Percentiles rank a stretch among this genome's conserved stretches.
Evolutionary conservation across 345 rosid species (phyloP).

Genomic region (Sisymbrium altissimum): DNA sequence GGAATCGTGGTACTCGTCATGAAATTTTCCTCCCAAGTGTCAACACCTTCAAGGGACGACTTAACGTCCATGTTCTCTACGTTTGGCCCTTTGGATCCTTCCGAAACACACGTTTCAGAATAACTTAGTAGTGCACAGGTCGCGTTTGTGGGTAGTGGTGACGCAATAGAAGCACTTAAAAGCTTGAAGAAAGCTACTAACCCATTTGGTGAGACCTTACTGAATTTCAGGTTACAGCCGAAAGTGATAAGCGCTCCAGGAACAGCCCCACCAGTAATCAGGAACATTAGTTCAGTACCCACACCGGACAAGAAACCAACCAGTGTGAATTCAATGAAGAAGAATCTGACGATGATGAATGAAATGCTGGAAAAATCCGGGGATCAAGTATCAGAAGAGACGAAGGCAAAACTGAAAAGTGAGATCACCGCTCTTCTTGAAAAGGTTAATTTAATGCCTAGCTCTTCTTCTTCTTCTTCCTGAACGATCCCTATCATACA

Average conservation of each 20-base stretch:
- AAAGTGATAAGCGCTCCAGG: conserved; percentile 18
- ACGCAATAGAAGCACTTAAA: conserved; percentile 54
- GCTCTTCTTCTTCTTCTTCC: conserved; percentile 41
- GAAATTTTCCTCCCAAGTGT: conserved; percentile 47
- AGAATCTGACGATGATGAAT: conserved; percentile 84
- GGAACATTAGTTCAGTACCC: conserved; percentile 29
- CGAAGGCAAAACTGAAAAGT: conserved; percentile 57
- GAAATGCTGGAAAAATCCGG: conserved; percentile 77
- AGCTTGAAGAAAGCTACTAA: conserved; percentile 51
- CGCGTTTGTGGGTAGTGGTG: conserved; percentile 44
- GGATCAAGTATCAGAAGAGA: conserved; percentile 68
- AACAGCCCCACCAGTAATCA: conserved; percentile 12
- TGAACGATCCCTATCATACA: not conserved
- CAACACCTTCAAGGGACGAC: conserved; percentile 62
- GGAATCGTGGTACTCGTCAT: conserved; percentile 56
- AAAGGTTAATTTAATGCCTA: conserved; percentile 63
- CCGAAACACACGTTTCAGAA: conserved; percentile 43
- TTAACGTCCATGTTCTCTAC: conserved; percentile 46
- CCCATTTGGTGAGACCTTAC: conserved; percentile 51
- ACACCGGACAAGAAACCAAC: conserved; percentile 46
- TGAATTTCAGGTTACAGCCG: conserved; percentile 42
- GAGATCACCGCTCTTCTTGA: conserved; percentile 70
- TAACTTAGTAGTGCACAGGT: conserved; percentile 49
- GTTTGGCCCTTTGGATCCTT: conserved; percentile 63
- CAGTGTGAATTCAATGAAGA: conserved; percentile 55